Evolutionary conservation across 139 green algal genomes (phyloP).

Genomic region (Tetraselmis chui): DNA sequence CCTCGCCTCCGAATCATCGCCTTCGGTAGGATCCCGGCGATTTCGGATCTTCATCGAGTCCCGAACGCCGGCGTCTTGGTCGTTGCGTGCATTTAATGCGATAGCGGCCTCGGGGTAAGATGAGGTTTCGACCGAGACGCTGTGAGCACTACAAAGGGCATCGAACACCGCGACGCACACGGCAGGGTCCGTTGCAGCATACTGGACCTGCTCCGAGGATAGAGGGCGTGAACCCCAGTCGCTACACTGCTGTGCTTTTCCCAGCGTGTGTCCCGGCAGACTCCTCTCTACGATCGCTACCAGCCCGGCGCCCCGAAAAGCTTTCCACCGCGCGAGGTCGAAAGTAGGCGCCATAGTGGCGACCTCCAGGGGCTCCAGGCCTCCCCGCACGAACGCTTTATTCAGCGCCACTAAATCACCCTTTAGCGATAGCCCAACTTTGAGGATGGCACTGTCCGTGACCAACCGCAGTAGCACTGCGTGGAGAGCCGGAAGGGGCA

Average conservation of each 20-base stretch:
- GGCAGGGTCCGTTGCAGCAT: conserved; percentile 45
- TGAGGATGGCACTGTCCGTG: not conserved
- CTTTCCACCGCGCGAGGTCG: not conserved
- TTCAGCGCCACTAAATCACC: not conserved
- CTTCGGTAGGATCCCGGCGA: too few relatives aligned
- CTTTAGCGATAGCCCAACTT: not conserved
- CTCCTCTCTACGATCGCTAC: not conserved
- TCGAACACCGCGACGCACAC: conserved; percentile 31
- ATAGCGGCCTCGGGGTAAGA: too few relatives aligned
- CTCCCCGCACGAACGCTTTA: not conserved
- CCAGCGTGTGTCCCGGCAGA: conserved; percentile 20
- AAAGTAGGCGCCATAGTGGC: not conserved
- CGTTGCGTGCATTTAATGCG: too few relatives aligned
- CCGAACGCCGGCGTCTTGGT: too few relatives aligned
- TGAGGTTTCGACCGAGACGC: too few relatives aligned
- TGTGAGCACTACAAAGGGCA: not conserved
- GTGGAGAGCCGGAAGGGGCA: not conserved
- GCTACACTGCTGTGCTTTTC: conserved; percentile 50
- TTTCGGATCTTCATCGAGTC: too few relatives aligned
- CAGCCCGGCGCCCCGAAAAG: not conserved
- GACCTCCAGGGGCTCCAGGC: not conserved
- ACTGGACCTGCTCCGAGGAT: conserved; percentile 34
- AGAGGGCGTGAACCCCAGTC: conserved; percentile 49
- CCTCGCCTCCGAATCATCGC: too few relatives aligned
- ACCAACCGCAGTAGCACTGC: not conserved